phyloP scores from a whole-genome alignment of 495 filamentous ascomycete species.

The Margaritispora aquatica region DNA sequence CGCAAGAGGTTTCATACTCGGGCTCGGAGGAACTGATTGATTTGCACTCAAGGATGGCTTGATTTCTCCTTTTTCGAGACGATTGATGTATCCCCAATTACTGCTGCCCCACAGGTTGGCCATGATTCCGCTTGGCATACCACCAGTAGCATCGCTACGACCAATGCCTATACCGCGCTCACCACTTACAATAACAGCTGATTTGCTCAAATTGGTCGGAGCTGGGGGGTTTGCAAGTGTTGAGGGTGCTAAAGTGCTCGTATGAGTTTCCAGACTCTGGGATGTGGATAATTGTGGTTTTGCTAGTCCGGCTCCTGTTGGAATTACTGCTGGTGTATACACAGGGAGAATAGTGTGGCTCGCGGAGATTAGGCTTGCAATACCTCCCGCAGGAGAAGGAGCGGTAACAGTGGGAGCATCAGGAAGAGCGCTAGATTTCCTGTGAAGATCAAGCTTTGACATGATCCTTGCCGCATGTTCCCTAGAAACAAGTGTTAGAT shows the following conservation, averaged over 20 bases:
- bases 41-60: conserved; percentile 1
- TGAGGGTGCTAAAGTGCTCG: conserved; percentile 63
- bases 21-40: conserved; percentile 16
- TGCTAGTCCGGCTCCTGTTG: conserved; percentile 17
- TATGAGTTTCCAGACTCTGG: conserved; percentile 22
- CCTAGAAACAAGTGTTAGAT: too few relatives aligned
- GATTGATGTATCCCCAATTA: conserved; percentile 72
- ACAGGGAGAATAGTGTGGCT: conserved; percentile 73
- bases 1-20: conserved; percentile 15
- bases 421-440: conserved; percentile 47
- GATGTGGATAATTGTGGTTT: conserved; percentile 13
- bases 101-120: conserved; percentile 90
- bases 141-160: conserved; percentile 53
- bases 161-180: conserved; percentile 62
- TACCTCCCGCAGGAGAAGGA: conserved; percentile 50
- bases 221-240: conserved; percentile 84
- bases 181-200: conserved; percentile 73
- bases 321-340: conserved; percentile 29
- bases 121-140: conserved; percentile 76
- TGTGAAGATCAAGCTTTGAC: conserved; percentile 85
- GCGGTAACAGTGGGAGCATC: conserved; percentile 12
- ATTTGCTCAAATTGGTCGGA: conserved; percentile 80
- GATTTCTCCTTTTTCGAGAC: conserved; percentile 22
- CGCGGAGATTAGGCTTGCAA: conserved; percentile 80
- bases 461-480: conserved; percentile 85